phyloP scores from a whole-genome alignment of 2,329 filamentous ascomycete genomes.

The Drechmeria coniospora region DNA sequence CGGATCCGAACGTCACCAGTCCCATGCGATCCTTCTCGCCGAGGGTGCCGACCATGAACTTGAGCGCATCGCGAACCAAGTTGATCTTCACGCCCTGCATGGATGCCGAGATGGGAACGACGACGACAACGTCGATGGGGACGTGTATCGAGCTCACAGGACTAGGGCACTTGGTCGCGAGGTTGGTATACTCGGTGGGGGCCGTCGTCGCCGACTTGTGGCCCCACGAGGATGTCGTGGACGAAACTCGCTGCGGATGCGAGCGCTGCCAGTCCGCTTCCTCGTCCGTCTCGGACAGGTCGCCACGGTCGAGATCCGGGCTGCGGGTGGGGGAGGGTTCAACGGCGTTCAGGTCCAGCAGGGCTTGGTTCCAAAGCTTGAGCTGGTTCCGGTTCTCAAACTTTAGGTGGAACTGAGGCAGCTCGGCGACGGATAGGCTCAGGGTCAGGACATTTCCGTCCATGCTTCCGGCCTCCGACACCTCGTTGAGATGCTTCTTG shows the following conservation, averaged over 20 bases:
- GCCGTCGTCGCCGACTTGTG: constrained; percentile 74
- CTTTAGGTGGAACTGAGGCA: constrained; percentile 85
- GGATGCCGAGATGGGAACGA: constrained; percentile 91
- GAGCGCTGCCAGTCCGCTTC: constrained; percentile 62
- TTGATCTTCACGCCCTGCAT: constrained; percentile 99
- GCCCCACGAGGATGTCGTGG: constrained; percentile 68
- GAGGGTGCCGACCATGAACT: constrained; percentile 78
- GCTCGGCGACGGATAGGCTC: constrained; percentile 76
- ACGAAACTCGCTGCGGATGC: constrained; percentile 58
- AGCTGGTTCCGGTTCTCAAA: constrained; percentile 75
- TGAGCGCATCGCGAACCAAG: constrained; percentile 75
- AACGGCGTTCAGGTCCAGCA: constrained; percentile 66
- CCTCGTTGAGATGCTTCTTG: constrained; percentile 90
- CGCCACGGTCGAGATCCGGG: constrained; percentile 62
- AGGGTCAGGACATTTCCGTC: constrained; percentile 80
- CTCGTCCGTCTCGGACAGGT: constrained; percentile 72
- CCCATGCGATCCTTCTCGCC: constrained; percentile 95
- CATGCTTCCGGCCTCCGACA: constrained; percentile 50
- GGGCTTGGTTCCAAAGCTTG: constrained; percentile 77
- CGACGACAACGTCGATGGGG: constrained; percentile 86
- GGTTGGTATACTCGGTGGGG: constrained; percentile 79
- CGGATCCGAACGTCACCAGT: constrained; percentile 90
- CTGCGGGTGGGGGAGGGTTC: constrained; percentile 49
- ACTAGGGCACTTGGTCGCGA: constrained; percentile 32
- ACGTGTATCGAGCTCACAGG: constrained; percentile 54